These are phyloP conservation scores for Oryza officinalis DNA, from an alignment of 176 grass and related monocot species.

Conservation along the genomic window DNA sequence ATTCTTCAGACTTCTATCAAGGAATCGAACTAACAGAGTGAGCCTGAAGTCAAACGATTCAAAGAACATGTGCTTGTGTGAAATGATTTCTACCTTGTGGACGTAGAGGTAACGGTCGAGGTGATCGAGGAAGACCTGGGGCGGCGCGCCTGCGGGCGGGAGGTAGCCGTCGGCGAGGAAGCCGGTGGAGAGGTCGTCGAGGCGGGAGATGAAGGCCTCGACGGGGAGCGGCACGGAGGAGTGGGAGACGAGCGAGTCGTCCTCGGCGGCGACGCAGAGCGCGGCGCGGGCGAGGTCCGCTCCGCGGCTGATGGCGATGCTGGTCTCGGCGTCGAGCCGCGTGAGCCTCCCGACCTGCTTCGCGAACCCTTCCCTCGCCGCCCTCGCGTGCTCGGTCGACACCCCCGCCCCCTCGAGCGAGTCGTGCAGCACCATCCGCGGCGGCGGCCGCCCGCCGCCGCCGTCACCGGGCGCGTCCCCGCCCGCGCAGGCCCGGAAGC, in stretches of 20 bases:
- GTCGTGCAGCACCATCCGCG: constrained; percentile 71
- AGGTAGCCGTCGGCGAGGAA: constrained; percentile 68
- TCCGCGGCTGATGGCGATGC: constrained; percentile 67
- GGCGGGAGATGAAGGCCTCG: constrained; percentile 64
- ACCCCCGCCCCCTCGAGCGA: constrained; percentile 62
- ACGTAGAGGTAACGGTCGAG: constrained; percentile 83
- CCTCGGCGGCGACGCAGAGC: constrained; percentile 74
- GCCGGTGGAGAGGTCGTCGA: constrained; percentile 67
- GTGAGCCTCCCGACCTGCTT: constrained; percentile 60
- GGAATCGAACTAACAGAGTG: neutral
- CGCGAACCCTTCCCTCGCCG: constrained; percentile 67
- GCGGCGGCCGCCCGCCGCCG: neutral
- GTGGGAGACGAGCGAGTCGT: constrained; percentile 86
- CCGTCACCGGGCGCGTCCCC: neutral
- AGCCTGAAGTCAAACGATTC: neutral
- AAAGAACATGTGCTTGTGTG: neutral
- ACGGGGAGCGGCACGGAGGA: constrained; percentile 84
- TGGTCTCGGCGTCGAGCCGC: constrained; percentile 47
- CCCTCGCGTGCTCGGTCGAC: constrained; percentile 58
- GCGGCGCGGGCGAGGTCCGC: constrained; percentile 71
- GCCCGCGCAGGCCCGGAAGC: constrained; percentile 10
- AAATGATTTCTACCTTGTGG: constrained; percentile 41
- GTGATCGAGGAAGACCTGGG: constrained; percentile 67
- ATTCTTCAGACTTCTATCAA: neutral
- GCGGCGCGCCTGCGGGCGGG: constrained; percentile 48